Conservation (phyloP, 1,139 yeast genomes). For the Debaryomyces psychrophilus region DNA sequence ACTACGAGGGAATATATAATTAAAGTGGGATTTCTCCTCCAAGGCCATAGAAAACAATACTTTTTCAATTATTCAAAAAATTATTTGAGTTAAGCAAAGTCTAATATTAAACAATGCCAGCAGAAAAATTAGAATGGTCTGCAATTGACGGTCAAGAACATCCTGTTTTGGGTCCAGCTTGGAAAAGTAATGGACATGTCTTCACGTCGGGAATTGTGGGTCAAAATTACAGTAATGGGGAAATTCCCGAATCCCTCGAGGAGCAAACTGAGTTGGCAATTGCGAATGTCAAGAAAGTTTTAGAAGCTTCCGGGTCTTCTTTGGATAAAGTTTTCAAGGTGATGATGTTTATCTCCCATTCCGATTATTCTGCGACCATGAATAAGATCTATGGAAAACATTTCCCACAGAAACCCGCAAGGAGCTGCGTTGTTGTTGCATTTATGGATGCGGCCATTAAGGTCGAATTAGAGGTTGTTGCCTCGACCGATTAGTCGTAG, state of each 20-base stretch:
- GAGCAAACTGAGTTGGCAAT: slow-evolving; percentile 52
- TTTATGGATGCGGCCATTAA: slow-evolving; percentile 41
- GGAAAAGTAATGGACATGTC: slow-evolving; percentile 51
- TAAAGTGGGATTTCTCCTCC: neutral
- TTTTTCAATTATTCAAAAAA: neutral
- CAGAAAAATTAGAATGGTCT: slow-evolving; percentile 42
- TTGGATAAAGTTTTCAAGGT: slow-evolving; percentile 55
- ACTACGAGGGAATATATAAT: neutral
- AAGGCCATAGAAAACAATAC: neutral
- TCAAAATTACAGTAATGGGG: slow-evolving; percentile 36
- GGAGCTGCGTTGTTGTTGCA: slow-evolving; percentile 53
- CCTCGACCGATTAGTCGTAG: slow-evolving; percentile 26
- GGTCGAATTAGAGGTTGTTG: slow-evolving; percentile 41
- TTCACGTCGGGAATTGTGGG: slow-evolving; percentile 51
- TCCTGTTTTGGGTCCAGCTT: slow-evolving; percentile 50
- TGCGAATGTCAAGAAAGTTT: slow-evolving; percentile 44
- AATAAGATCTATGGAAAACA: slow-evolving; percentile 51
- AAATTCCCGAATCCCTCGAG: slow-evolving; percentile 41
- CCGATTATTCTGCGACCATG: slow-evolving; percentile 46
- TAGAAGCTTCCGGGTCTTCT: slow-evolving; percentile 52
- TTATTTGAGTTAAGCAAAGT: neutral
- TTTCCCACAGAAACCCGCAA: slow-evolving; percentile 55
- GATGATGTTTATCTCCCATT: slow-evolving; percentile 51
- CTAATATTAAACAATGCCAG: slow-evolving; percentile 19
- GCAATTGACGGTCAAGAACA: slow-evolving; percentile 41